A percentile compares a stretch with the other conserved stretches of the same genome.
These are phyloP conservation scores for Elasticomyces elasticus DNA, from an alignment of 495 filamentous ascomycete species.

Conservation along the genomic window DNA sequence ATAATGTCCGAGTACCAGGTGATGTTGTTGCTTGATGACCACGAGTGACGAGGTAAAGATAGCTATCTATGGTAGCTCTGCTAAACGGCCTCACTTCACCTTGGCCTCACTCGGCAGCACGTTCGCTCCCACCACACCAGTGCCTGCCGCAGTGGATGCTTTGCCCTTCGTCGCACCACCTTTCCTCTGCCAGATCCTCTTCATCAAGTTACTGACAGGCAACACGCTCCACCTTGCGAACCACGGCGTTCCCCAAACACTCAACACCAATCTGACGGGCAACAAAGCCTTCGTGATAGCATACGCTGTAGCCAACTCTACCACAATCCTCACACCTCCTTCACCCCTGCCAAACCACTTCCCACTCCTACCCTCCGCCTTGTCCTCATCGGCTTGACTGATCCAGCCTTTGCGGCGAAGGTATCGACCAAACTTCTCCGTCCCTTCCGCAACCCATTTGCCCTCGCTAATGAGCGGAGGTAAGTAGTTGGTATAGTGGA, in stretches of 20 bases:
- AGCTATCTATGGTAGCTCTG: too few relatives aligned
- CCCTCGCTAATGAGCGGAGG: constrained; percentile 44
- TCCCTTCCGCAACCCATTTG: constrained; percentile 44
- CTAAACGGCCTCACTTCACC: too few relatives aligned
- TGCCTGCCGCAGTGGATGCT: constrained; percentile 19
- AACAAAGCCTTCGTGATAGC: constrained; percentile 76
- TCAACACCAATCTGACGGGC: constrained; percentile 61
- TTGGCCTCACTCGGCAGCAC: constrained; percentile 16
- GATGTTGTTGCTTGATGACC: too few relatives aligned
- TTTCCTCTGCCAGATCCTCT: constrained; percentile 33
- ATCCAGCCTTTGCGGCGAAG: constrained; percentile 54
- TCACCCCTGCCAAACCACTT: constrained; percentile 34
- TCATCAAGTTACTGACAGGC: constrained; percentile 34
- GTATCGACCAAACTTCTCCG: constrained; percentile 48
- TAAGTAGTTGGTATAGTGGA: constrained; percentile 65
- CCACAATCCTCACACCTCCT: constrained; percentile 38
- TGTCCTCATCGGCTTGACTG: constrained; percentile 35
- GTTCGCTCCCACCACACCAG: constrained; percentile 15
- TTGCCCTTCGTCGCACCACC: background rate
- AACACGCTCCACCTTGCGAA: constrained; percentile 63
- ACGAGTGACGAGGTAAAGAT: too few relatives aligned
- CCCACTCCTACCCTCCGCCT: constrained; percentile 17
- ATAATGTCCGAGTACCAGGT: too few relatives aligned
- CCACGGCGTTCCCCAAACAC: constrained; percentile 88
- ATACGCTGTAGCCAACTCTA: constrained; percentile 77